Percentiles rank a stretch among this genome's conserved stretches.
phyloP scores from a whole-genome alignment of 2,329 filamentous ascomycete species.

The Sporothrix schenckii region DNA sequence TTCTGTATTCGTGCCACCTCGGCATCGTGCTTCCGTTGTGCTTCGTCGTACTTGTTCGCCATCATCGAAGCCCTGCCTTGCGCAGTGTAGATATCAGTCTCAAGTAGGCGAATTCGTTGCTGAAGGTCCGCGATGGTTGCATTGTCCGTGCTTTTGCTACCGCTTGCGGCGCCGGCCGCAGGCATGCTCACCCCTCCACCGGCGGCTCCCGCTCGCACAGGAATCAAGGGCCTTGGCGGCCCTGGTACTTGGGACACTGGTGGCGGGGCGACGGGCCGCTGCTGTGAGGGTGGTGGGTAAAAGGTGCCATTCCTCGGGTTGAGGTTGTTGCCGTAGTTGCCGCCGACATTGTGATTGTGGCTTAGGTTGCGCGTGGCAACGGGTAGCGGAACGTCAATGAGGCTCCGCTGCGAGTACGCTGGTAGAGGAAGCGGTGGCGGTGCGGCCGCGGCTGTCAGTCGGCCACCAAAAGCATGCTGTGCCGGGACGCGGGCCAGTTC shows the following conservation, averaged over 20 bases:
- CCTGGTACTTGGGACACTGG: not conserved
- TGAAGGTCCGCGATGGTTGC: constrained; percentile 50
- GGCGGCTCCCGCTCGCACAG: not conserved
- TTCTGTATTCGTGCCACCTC: constrained; percentile 65
- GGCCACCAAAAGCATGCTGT: constrained; percentile 31
- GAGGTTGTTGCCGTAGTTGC: not conserved
- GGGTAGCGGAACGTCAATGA: constrained; percentile 33
- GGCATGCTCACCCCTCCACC: constrained; percentile 1
- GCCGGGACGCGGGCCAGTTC: constrained; percentile 34
- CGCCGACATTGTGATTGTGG: not conserved
- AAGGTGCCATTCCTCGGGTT: not conserved
- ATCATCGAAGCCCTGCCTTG: constrained; percentile 74
- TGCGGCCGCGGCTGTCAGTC: constrained; percentile 33
- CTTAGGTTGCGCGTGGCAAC: constrained; percentile 1
- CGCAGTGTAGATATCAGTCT: constrained; percentile 63
- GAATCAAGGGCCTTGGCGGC: not conserved
- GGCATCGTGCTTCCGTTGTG: constrained; percentile 63
- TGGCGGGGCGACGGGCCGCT: not conserved
- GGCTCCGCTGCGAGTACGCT: constrained; percentile 33
- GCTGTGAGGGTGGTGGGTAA: constrained; percentile 22
- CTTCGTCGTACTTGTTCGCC: constrained; percentile 68
- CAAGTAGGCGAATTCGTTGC: constrained; percentile 56
- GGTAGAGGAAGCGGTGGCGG: constrained; percentile 33
- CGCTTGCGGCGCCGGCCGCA: not conserved
- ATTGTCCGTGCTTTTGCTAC: not conserved